Evolutionary conservation across 371 early-diverging fungal species (phyloP), one percentile per base, ranked within the genome.

Genomic region (Synchytrium microbalum): DNA sequence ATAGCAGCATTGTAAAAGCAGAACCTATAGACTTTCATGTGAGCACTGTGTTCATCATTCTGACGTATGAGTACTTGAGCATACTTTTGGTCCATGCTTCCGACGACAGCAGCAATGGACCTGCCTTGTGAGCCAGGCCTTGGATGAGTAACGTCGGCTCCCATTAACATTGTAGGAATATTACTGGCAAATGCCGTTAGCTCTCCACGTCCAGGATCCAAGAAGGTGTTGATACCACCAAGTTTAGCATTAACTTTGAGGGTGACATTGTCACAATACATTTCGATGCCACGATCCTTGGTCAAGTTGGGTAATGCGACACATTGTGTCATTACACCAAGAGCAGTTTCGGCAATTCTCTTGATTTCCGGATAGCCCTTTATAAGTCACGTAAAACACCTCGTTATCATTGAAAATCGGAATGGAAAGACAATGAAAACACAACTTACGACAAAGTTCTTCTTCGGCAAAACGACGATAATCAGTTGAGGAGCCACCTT

Each of bases 361-460:
- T 98, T 98, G 68, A 96, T 86, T 61, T 89, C 86, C 64, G 86
- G 88, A 75, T 98, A 98, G 1, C 92, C 81, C 29, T 80, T 72
- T 64, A 83, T 83, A 52, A 51, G 38, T 3, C 24, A 60, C n/a
- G 38, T 26, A 33, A 24, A 30, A 3, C 32, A 55, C 85, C 86
- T 73, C 16, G n/a, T 60, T 23, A 32, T 23, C 14, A 62, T 24
- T 14, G n/a, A 14, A 23, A 25, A 62, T 56, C 64, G 32, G 16
- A n/a, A 3, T 58, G 33, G 25, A 10, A 58, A n/a, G 29, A 63
- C 54, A 58, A 57, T 3, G 16, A 10, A 13, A 38, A 54, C 53
- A 16, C 8, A 32, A 59, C 16, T 60, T 24, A 51, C 53, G 24
- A n/a, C 23, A 14, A 26, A 61, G 29, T 27, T 28, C 62, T 25